Base-by-base conservation (phyloP, 1,139 yeast genomes). In the Taphrina flavorubra region DNA sequence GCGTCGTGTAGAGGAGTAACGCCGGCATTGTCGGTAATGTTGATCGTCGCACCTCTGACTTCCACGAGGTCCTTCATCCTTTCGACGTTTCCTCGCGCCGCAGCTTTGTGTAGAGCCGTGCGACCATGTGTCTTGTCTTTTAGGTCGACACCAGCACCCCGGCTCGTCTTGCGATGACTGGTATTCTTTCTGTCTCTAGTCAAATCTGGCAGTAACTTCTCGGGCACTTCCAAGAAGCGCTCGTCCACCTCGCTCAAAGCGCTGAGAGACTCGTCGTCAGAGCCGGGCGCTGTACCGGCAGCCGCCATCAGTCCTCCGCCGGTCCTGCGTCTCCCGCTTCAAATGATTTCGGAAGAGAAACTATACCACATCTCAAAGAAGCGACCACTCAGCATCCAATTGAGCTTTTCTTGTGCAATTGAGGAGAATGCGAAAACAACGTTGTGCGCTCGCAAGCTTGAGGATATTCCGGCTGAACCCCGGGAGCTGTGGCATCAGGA, bases 81-180 rank as follows among this genome's bases (percentile, higher is more conserved):
- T 25, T 53, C 67, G 31, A 63, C 3, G 42, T 63, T 57, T 18
- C 61, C 61, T 18, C 37, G 44, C 4, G 67, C 34, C 14, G 42
- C 46, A n/a, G 67, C 67, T 36, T 57, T 56, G 40, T 63, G 67
- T 8, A 63, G 46, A 14, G 51, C 61, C 10, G 67, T 63, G 20
- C 67, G 42, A 13, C 67, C 67, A 25, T 63, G 67, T 37, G 67
- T 57, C 55, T 63, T 63, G 56, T 63, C 67, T 14, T 51, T 16
- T 13, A 49, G 46, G 55, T 63, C 51, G 44, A 63, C 61, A 6
- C 55, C 42, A 10, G 57, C 47, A 16, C 31, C 36, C n/a, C 37
- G 34, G 2, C 18, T 18, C 6, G 61, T 11, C 53, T 31, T 58
- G 34, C 37, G 39, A 25, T 16, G n/a, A 7, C 25, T 25, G 8